These are phyloP conservation scores for Aspergillus brasiliensis DNA, from an alignment of 2,329 filamentous ascomycete genomes.

Conservation along the genomic window DNA sequence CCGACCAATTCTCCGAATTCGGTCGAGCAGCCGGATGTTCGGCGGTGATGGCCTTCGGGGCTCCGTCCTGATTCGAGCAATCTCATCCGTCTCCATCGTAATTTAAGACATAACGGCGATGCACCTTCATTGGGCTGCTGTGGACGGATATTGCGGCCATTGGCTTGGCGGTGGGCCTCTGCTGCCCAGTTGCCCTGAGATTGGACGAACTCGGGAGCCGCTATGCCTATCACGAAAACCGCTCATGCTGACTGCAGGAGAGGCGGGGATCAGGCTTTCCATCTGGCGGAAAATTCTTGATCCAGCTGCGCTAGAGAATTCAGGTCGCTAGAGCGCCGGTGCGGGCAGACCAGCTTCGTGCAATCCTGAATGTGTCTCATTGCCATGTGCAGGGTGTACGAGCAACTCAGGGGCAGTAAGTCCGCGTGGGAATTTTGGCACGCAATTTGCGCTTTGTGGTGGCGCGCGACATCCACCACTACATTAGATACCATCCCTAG, in stretches of 20 bases:
- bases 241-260: neutral
- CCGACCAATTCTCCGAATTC: neutral
- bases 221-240: neutral
- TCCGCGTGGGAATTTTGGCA: neutral
- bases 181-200: neutral
- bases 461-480: neutral
- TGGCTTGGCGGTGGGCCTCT: neutral
- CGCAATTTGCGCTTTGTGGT: neutral
- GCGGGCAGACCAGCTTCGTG: neutral
- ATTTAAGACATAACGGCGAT: neutral
- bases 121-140: neutral
- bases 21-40: neutral
- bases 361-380: neutral
- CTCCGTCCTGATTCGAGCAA: neutral
- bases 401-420: neutral
- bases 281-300: neutral
- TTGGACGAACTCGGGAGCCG: neutral
- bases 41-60: neutral
- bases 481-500: neutral
- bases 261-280: neutral
- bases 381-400: neutral
- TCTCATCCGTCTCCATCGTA: neutral
- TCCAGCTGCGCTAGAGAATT: neutral
- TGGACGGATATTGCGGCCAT: neutral
- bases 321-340: neutral